Evolutionary conservation across 129 eudicot genomes (phyloP).

Genomic region (Smallanthus sonchifolius): DNA sequence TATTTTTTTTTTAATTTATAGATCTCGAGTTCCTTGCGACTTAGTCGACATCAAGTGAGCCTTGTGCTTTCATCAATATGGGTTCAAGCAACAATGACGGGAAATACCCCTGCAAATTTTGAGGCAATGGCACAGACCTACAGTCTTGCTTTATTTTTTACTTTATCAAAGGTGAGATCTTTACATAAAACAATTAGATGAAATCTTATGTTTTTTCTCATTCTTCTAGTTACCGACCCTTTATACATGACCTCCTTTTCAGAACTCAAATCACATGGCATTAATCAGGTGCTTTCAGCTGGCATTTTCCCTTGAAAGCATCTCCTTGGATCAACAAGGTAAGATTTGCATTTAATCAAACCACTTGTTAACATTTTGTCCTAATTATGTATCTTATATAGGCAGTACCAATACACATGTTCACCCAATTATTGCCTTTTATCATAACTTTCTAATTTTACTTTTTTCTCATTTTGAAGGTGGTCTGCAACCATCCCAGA

Average conservation of each 20-base stretch:
- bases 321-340: conserved; percentile 64
- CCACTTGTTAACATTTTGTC: background rate
- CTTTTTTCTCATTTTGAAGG: conserved; percentile 31
- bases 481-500: conserved; percentile 52
- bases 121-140: conserved; percentile 82
- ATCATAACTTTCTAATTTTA: conserved; percentile 6
- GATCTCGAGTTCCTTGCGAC: conserved; percentile 50
- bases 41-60: conserved; percentile 80
- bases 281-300: conserved; percentile 67
- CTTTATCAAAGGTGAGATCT: conserved; percentile 51
- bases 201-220: background rate
- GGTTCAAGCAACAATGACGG: conserved; percentile 69
- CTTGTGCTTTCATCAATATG: conserved; percentile 79
- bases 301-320: conserved; percentile 69
- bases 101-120: conserved; percentile 56
- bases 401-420: background rate
- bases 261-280: conserved; percentile 60
- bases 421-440: background rate
- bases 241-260: conserved; percentile 22
- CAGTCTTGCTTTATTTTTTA: conserved; percentile 57
- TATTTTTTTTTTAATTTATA: conserved; percentile 20
- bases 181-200: background rate
- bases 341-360: background rate
- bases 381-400: background rate
- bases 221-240: conserved; percentile 11